These are phyloP conservation scores for Boletus vermiculosoides DNA, from an alignment of 768 basidiomycete genomes.

Conservation along the genomic window DNA sequence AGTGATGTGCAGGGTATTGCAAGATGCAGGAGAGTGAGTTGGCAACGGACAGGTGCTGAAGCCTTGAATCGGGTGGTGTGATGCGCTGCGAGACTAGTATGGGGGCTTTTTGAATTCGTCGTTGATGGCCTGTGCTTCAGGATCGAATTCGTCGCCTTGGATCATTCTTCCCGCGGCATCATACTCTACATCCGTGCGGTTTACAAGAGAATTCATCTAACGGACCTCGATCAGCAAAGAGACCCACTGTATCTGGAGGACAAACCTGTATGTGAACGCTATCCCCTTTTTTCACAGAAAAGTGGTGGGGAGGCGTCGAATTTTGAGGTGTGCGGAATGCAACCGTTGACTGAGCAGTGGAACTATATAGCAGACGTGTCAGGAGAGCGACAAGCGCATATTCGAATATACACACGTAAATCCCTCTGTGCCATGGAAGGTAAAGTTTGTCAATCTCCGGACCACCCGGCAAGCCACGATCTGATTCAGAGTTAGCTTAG, in stretches of 20 bases:
- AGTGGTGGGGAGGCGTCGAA: constrained; percentile 24
- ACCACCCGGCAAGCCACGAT: constrained; percentile 64
- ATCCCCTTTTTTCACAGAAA: constrained; percentile 40
- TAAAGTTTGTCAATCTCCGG: constrained; percentile 63
- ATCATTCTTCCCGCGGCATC: constrained; percentile 56
- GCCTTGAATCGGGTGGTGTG: not conserved
- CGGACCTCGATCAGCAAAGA: not conserved
- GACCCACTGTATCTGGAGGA: not conserved
- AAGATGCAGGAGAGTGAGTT: not conserved
- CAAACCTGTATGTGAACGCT: constrained; percentile 62
- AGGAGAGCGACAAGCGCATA: constrained; percentile 23
- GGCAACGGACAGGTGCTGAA: not conserved
- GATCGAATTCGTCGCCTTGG: constrained; percentile 48
- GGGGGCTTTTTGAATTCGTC: constrained; percentile 64
- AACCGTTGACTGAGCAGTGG: constrained; percentile 48
- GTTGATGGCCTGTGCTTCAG: constrained; percentile 57
- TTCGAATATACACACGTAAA: constrained; percentile 45
- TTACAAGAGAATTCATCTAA: constrained; percentile 70
- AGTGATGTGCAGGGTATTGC: not conserved
- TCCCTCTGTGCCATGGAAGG: constrained; percentile 45
- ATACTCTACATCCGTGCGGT: constrained; percentile 47
- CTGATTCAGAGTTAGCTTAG: constrained; percentile 33
- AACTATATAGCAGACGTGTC: constrained; percentile 31
- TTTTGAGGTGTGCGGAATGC: constrained; percentile 53
- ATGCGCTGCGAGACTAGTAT: constrained; percentile 27